Evolutionary conservation across 176 grass and related monocot genomes (phyloP).

Genomic region (Thinopyrum elongatum): DNA sequence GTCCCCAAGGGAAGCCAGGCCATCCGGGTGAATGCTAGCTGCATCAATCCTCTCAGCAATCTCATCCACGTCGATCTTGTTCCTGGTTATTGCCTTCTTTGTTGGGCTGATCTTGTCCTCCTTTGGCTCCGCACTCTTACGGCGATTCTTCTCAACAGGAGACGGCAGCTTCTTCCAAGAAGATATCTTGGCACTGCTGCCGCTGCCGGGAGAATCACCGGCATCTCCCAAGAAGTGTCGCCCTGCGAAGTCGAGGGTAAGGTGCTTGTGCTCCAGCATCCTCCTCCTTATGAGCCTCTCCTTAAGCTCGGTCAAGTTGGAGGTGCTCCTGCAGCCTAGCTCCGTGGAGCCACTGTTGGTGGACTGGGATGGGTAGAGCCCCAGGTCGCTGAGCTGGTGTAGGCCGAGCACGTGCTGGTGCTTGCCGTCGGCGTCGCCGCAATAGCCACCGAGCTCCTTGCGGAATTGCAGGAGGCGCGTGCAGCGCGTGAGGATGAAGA

Average conservation of each 20-base stretch:
- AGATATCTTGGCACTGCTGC: slow-evolving; percentile 56
- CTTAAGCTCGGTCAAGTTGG: slow-evolving; percentile 70
- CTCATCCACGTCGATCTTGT: slow-evolving; percentile 51
- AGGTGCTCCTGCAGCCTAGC: slow-evolving; percentile 53
- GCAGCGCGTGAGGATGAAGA: slow-evolving; percentile 95
- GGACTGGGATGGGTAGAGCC: slow-evolving; percentile 50
- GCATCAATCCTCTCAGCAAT: slow-evolving; percentile 56
- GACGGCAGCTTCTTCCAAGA: slow-evolving; percentile 98
- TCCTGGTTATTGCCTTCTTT: slow-evolving; percentile 53
- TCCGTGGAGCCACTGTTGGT: slow-evolving; percentile 36
- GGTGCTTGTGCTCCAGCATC: slow-evolving; percentile 68
- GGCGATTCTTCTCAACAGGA: slow-evolving; percentile 49
- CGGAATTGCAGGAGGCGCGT: slow-evolving; percentile 88
- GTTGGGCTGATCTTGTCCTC: slow-evolving; percentile 25
- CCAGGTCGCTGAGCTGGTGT: slow-evolving; percentile 88
- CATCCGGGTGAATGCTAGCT: slow-evolving; percentile 45
- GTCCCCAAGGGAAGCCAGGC: slow-evolving; percentile 27
- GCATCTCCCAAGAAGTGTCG: slow-evolving; percentile 29
- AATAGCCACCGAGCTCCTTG: slow-evolving; percentile 49
- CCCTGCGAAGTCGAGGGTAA: slow-evolving; percentile 58
- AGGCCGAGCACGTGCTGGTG: slow-evolving; percentile 52
- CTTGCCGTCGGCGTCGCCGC: slow-evolving; percentile 4
- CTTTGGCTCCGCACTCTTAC: slow-evolving; percentile 9
- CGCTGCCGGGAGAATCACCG: slow-evolving; percentile 33
- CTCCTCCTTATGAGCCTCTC: slow-evolving; percentile 69